Percentiles rank a stretch among this genome's conserved stretches.
Evolutionary conservation across 164 flowering plant genomes (phyloP).

Genomic region (Platanus orientalis): DNA sequence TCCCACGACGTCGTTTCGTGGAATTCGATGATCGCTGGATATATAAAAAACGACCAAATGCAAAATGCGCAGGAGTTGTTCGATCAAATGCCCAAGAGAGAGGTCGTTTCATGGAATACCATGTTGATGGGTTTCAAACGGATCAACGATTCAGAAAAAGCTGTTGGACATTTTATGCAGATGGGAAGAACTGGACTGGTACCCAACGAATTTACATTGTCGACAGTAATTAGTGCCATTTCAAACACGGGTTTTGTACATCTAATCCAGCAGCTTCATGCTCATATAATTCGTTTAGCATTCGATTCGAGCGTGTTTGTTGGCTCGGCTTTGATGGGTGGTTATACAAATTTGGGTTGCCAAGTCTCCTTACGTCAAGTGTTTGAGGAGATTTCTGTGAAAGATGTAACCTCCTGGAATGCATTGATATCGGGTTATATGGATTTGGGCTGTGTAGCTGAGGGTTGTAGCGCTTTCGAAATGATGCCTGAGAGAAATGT

Average conservation of each 20-base stretch:
- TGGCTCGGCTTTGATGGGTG: slow-evolving; percentile 52
- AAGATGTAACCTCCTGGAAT: slow-evolving; percentile 44
- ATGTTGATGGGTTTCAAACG: slow-evolving; percentile 41
- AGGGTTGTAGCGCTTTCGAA: slow-evolving; percentile 35
- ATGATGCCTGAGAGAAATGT: slow-evolving; percentile 41
- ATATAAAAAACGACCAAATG: slow-evolving; percentile 15
- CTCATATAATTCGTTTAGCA: slow-evolving; percentile 26
- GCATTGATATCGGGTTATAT: slow-evolving; percentile 48
- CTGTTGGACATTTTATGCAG: slow-evolving; percentile 24
- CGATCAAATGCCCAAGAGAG: slow-evolving; percentile 57
- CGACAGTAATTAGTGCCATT: slow-evolving; percentile 30
- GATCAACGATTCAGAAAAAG: slow-evolving; percentile 17
- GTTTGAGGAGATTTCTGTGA: slow-evolving; percentile 42
- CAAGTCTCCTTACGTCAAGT: slow-evolving; percentile 20
- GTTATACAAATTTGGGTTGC: slow-evolving; percentile 36
- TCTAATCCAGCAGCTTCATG: slow-evolving; percentile 58
- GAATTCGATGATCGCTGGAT: slow-evolving; percentile 44
- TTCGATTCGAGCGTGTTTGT: slow-evolving; percentile 33
- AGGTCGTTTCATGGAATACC: slow-evolving; percentile 58
- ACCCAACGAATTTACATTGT: slow-evolving; percentile 48
- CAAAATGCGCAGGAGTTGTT: slow-evolving; percentile 43
- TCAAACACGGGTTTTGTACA: slow-evolving; percentile 19
- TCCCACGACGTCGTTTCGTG: slow-evolving; percentile 33
- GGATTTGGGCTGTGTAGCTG: slow-evolving; percentile 33
- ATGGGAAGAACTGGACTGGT: slow-evolving; percentile 33